These are phyloP conservation scores for Penicillium subrubescens DNA, from an alignment of 495 filamentous ascomycete species.

Conservation along the genomic window DNA sequence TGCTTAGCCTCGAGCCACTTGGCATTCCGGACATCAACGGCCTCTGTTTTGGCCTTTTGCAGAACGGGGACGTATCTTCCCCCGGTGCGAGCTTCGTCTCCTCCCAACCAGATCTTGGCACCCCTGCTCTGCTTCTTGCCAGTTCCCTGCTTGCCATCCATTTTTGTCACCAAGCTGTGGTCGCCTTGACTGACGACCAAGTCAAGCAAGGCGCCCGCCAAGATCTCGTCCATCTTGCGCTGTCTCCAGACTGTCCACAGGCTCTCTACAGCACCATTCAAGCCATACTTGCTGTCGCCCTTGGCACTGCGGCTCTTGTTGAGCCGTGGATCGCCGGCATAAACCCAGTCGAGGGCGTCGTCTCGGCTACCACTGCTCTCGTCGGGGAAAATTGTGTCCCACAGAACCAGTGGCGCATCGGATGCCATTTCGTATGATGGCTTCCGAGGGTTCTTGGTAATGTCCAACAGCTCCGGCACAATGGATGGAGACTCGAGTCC, in stretches of 20 bases:
- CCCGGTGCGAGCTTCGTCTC: conserved; percentile 54
- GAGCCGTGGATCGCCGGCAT: conserved; percentile 60
- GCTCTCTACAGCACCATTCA: conserved; percentile 67
- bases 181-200: conserved; percentile 57
- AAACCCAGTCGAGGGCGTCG: conserved; percentile 79
- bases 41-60: conserved; percentile 62
- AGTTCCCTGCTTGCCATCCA: conserved; percentile 25
- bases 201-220: conserved; percentile 69
- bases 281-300: conserved; percentile 59
- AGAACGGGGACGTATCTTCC: conserved; percentile 75
- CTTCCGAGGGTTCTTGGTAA: conserved; percentile 64
- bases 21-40: conserved; percentile 73
- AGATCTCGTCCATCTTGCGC: conserved; percentile 84
- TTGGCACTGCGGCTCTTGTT: conserved; percentile 33
- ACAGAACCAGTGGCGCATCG: conserved; percentile 86
- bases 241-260: conserved; percentile 82
- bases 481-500: conserved; percentile 76
- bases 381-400: conserved; percentile 91
- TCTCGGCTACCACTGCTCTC: conserved; percentile 45
- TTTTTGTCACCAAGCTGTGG: conserved; percentile 25
- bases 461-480: conserved; percentile 71
- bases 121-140: conserved; percentile 38
- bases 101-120: conserved; percentile 72
- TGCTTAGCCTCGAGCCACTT: conserved; percentile 75
- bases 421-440: conserved; percentile 89